Conservation (phyloP, 495 filamentous ascomycete genomes). For the Hyaloscypha variabilis region DNA sequence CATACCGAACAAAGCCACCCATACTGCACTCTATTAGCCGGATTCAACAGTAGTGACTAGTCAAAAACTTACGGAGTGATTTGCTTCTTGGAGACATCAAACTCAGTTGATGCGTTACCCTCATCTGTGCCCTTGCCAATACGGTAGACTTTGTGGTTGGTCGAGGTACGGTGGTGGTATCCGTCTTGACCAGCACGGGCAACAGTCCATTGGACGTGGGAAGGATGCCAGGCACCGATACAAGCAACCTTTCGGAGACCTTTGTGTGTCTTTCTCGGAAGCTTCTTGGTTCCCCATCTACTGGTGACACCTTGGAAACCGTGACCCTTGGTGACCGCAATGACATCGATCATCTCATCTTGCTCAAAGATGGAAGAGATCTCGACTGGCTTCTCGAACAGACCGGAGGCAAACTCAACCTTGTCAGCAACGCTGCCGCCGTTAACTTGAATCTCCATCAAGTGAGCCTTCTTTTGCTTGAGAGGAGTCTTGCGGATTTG, state of each 20-base stretch:
- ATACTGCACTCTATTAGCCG: conserved; percentile 61
- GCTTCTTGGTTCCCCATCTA: conserved; percentile 99
- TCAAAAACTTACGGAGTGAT: conserved; percentile 89
- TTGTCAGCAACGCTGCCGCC: conserved; percentile 93
- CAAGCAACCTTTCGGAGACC: conserved; percentile 99
- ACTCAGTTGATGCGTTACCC: conserved; percentile 90
- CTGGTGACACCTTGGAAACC: conserved; percentile 96
- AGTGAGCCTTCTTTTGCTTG: conserved; percentile 99
- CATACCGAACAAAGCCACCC: conserved; percentile 99
- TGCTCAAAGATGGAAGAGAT: conserved; percentile 97
- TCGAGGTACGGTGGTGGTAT: conserved; percentile 99
- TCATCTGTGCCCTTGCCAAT: conserved; percentile 89
- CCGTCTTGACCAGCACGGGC: conserved; percentile 99
- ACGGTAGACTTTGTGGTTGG: conserved; percentile 99
- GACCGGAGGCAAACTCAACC: conserved; percentile 88
- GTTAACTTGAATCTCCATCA: conserved; percentile 99
- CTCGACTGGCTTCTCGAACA: conserved; percentile 98
- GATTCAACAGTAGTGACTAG: not conserved
- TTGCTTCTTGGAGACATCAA: conserved; percentile 97
- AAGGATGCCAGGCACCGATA: conserved; percentile 99
- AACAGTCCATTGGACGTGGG: conserved; percentile 99
- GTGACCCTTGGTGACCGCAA: conserved; percentile 99
- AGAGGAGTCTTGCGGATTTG: conserved; percentile 99
- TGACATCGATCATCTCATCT: conserved; percentile 99
- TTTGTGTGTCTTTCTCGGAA: conserved; percentile 99